Evolutionary conservation across 148 eudicot genomes (phyloP).

Genomic region (Camellia granthamiana): DNA sequence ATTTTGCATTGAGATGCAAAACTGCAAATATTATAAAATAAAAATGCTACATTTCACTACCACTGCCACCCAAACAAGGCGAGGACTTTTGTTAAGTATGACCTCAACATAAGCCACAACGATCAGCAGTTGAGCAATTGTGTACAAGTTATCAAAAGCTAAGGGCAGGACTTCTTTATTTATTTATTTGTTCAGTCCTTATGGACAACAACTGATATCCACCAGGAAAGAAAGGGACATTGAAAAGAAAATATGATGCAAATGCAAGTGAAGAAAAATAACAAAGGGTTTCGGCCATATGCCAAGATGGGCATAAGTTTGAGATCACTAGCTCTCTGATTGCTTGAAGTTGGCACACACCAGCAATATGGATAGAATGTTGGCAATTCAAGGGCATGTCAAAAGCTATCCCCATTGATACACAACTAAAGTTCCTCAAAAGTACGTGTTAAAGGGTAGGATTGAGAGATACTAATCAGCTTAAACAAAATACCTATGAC

Average conservation of each 20-base stretch:
- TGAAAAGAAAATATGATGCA: background rate
- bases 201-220: background rate
- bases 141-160: background rate
- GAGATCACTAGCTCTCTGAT: background rate
- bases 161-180: background rate
- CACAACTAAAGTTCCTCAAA: background rate
- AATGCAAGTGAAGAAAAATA: constrained; percentile 5
- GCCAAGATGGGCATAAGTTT: background rate
- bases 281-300: too few species aligned
- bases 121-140: background rate
- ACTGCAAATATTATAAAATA: background rate
- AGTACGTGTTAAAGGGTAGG: background rate
- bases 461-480: background rate
- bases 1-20: background rate
- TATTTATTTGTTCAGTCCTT: background rate
- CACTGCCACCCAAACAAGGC: constrained; percentile 1
- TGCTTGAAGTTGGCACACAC: background rate
- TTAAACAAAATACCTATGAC: background rate
- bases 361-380: background rate
- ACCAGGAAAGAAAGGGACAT: background rate
- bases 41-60: background rate
- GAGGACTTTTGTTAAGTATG: background rate
- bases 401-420: background rate
- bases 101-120: background rate
- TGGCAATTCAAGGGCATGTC: background rate